Evolutionary conservation across 257 asterid genomes (phyloP).

Genomic region (Solanum acaule): DNA sequence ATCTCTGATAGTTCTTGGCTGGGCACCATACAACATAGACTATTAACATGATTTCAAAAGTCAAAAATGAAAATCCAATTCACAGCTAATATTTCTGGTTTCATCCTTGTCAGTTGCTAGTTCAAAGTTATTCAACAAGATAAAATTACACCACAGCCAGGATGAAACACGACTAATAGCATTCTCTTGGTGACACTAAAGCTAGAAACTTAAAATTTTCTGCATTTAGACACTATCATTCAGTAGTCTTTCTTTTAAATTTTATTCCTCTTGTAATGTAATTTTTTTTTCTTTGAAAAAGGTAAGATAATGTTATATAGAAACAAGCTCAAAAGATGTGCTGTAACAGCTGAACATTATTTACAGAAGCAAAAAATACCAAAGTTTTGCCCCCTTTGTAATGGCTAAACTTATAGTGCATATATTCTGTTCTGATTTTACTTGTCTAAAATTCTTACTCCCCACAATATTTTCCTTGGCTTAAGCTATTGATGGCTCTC

Average conservation of each 20-base stretch:
- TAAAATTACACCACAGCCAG: not conserved
- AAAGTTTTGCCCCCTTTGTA: not conserved
- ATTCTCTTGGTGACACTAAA: not conserved
- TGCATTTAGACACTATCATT: not conserved
- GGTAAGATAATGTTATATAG: not conserved
- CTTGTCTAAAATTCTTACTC: not conserved
- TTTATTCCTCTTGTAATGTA: not conserved
- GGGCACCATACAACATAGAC: not conserved
- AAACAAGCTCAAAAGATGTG: not conserved
- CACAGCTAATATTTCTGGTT: not conserved
- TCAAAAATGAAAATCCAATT: not conserved
- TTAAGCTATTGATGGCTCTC: not conserved
- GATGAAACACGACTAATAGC: not conserved
- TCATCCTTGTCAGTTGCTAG: not conserved
- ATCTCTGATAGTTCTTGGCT: not conserved
- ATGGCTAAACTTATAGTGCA: not conserved
- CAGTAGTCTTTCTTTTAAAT: not conserved
- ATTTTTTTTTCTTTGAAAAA: not conserved
- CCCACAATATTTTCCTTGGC: not conserved
- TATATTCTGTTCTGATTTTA: not conserved
- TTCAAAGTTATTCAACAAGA: not conserved
- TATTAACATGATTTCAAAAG: not conserved
- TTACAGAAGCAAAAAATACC: not conserved
- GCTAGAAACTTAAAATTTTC: not conserved
- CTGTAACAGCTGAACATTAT: not conserved